Conservation (phyloP, 2,329 filamentous ascomycete genomes). For the Atkinsonella texensis region DNA sequence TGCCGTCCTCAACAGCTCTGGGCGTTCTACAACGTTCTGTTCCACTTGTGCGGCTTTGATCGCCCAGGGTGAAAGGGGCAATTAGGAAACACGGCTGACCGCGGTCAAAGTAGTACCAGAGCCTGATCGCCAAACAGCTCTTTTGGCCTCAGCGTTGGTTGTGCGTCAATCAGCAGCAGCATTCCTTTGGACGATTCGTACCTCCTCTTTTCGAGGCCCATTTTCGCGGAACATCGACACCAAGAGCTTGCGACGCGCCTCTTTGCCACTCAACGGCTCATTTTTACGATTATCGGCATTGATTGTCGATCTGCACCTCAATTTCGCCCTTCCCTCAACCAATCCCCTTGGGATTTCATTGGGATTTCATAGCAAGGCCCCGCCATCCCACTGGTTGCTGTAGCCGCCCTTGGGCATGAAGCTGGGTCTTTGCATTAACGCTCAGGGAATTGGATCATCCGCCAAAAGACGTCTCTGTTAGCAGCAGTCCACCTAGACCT, state of each 20-base stretch:
- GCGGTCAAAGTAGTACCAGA: background rate
- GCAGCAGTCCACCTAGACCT: background rate
- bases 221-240: background rate
- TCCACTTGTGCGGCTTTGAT: background rate
- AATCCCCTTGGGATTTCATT: background rate
- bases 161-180: background rate
- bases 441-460: background rate
- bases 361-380: constrained; percentile 1
- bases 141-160: background rate
- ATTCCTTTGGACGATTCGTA: background rate
- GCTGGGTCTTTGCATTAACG: constrained; percentile 1
- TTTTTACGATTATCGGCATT: constrained; percentile 1
- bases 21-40: background rate
- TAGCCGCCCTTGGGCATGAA: constrained; percentile 1
- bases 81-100: background rate
- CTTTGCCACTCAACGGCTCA: background rate
- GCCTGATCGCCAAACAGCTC: background rate
- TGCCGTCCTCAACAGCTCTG: background rate
- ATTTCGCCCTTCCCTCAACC: background rate
- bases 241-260: constrained; percentile 1
- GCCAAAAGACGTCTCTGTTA: background rate
- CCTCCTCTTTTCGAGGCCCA: background rate
- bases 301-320: constrained; percentile 1
- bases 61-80: background rate
- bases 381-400: constrained; percentile 1